phyloP scores from a whole-genome alignment of 495 filamentous ascomycete genomes.

The Penicillium angulare region DNA sequence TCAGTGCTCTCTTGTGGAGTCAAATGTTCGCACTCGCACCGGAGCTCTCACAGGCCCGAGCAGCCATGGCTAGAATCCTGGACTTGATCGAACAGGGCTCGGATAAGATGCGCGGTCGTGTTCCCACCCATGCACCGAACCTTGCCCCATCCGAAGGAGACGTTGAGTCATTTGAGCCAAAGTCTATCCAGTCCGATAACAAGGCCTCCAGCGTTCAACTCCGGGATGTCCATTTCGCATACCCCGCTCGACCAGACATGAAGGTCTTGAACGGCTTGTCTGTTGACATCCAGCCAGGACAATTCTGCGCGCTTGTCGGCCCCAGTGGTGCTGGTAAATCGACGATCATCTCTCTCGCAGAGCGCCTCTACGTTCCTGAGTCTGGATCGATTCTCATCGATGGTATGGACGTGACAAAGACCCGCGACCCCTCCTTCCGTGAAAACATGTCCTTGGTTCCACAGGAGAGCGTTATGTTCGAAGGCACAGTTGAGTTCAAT shows the following conservation, averaged over 20 bases:
- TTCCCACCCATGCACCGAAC: conserved; percentile 2
- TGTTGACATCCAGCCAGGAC: conserved; percentile 53
- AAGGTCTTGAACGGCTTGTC: conserved; percentile 52
- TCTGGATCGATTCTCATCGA: conserved; percentile 43
- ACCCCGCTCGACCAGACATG: conserved; percentile 56
- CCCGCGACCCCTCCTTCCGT: conserved; percentile 38
- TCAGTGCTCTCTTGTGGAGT: conserved; percentile 57
- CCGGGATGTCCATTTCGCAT: conserved; percentile 55
- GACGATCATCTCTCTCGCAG: conserved; percentile 58
- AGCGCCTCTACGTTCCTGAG: conserved; percentile 55
- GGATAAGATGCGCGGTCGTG: conserved; percentile 30
- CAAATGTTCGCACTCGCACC: conserved; percentile 67
- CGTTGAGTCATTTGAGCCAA: conserved; percentile 14
- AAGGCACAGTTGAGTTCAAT: conserved; percentile 55
- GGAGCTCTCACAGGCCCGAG: conserved; percentile 53
- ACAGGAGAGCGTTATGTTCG: conserved; percentile 55
- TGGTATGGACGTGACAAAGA: conserved; percentile 38
- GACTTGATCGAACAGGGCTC: conserved; percentile 48
- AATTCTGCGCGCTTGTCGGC: conserved; percentile 61
- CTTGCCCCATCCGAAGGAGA: neutral
- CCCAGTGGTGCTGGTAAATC: conserved; percentile 62
- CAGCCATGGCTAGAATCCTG: conserved; percentile 46
- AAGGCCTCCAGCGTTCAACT: conserved; percentile 47
- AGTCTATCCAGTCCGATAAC: conserved; percentile 3
- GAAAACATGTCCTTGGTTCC: conserved; percentile 52